Evolutionary conservation across 768 basidiomycete genomes (phyloP), one percentile per base, ranked within the genome.

Genomic region (Russula virescens): DNA sequence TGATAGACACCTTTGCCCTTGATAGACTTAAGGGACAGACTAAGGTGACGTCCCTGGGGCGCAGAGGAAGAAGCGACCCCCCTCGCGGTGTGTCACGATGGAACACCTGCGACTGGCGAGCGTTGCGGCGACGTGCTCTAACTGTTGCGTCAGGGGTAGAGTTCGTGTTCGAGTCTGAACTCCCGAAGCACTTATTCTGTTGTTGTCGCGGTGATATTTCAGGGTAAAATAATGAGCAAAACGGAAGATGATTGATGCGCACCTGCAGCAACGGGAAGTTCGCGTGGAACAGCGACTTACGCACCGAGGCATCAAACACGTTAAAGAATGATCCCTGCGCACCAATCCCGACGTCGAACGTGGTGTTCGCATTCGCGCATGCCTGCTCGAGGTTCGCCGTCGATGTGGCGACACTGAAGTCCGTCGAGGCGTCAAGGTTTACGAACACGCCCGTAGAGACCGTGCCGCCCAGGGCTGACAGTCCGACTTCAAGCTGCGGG

Each of bases 401-500:
- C 38, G 38, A 38, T 11, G 43, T 9, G 25, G 43, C 21, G 7
- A 45, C 52, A 2, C 14, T 28, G 21, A 58, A n/a, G 35, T 7
- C 38, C 5, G 40, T 38, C 50, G 56, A 54, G 42, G 64, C 61
- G 9, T 62, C 56, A 21, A 65, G 55, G 5, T 51, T 48, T n/a
- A 65, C 28, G 18, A 62, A 62, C 11, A 55, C 42, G 13, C 5
- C 45, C 26, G 42, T 1, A 19, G 54, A 55, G 3, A 8, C 54
- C 26, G 23, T 23, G 31, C 49, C 54, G n/a, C 49, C 35, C 10
- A 63, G 54, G 25, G 57, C 51, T 23, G 25, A 31, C 19, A 50
- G 8, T 6, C 23, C 58, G 3, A 67, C 40, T 19, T 14, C 62
- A 61, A 60, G 72, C 46, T 62, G 71, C 0, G 82, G 83, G 60